Evolutionary conservation across 257 asterid species (phyloP).

Genomic region (Sherardia arvensis): DNA sequence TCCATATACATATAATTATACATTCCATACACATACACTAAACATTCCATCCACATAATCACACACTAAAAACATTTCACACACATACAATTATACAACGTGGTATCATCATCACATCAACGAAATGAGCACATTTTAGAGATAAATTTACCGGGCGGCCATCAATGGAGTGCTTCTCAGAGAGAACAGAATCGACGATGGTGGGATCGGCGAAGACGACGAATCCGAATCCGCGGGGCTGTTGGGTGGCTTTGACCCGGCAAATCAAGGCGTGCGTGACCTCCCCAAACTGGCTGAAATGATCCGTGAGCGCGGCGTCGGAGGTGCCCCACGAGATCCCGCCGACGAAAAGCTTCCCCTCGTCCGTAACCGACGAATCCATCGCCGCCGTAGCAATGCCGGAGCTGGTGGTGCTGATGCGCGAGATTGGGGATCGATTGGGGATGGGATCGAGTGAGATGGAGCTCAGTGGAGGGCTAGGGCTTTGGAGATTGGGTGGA

Average conservation of each 20-base stretch:
- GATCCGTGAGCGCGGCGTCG: conserved; percentile 23
- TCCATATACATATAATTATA: too few relatives aligned
- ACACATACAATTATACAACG: background rate
- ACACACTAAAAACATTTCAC: too few relatives aligned
- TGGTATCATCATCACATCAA: background rate
- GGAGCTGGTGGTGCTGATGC: background rate
- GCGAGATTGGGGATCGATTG: background rate
- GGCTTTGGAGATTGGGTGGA: background rate
- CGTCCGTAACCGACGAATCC: conserved; percentile 22
- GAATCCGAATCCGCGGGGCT: conserved; percentile 33
- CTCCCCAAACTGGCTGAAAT: conserved; percentile 27
- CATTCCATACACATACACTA: too few relatives aligned
- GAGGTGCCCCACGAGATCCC: conserved; percentile 33
- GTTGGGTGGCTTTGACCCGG: conserved; percentile 22
- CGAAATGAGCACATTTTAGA: background rate
- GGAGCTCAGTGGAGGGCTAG: background rate
- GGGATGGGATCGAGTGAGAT: background rate
- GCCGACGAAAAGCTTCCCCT: conserved; percentile 33
- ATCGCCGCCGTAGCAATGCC: background rate
- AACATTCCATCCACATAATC: too few relatives aligned
- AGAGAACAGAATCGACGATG: conserved; percentile 23
- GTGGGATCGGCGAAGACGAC: conserved; percentile 32
- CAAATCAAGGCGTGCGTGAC: conserved; percentile 24
- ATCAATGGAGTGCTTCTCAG: conserved; percentile 26
- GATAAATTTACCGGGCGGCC: conserved; percentile 27